Percentiles rank a stretch among this genome's conserved stretches.
Conservation (phyloP, 768 basidiomycete species). For the Hericium erinaceus region DNA sequence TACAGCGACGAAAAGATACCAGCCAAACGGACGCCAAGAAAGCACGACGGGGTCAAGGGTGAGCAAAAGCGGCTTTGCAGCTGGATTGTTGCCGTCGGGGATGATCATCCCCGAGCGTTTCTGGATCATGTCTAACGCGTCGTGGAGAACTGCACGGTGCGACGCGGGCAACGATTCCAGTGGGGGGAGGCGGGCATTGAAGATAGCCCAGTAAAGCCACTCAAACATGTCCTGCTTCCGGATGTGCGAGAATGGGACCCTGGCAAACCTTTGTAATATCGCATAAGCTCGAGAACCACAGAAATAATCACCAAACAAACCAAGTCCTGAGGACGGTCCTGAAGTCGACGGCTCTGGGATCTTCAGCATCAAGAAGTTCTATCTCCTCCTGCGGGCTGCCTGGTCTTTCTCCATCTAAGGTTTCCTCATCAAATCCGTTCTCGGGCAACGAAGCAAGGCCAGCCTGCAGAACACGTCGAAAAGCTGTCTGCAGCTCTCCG, state of each 20-base stretch:
- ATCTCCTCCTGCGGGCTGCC: conserved; percentile 55
- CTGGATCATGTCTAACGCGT: conserved; percentile 55
- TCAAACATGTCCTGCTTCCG: conserved; percentile 49
- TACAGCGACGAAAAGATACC: conserved; percentile 44
- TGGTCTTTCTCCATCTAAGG: conserved; percentile 37
- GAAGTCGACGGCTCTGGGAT: conserved; percentile 69
- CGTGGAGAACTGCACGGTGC: conserved; percentile 44
- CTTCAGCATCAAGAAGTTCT: conserved; percentile 45
- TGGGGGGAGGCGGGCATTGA: conserved; percentile 53
- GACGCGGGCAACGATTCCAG: conserved; percentile 35
- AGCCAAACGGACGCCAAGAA: conserved; percentile 55
- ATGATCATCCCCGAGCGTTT: conserved; percentile 60
- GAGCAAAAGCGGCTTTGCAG: conserved; percentile 48
- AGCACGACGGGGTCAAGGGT: conserved; percentile 74
- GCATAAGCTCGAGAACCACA: neutral
- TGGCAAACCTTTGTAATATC: conserved; percentile 52
- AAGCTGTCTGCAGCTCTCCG: conserved; percentile 48
- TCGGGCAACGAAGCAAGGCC: conserved; percentile 51
- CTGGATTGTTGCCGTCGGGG: conserved; percentile 47
- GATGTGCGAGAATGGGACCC: conserved; percentile 65
- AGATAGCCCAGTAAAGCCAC: conserved; percentile 84
- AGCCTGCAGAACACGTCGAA: conserved; percentile 52
- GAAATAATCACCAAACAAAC: conserved; percentile 16
- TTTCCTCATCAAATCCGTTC: conserved; percentile 47
- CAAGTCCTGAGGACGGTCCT: conserved; percentile 56